A percentile compares a stretch with the other conserved stretches of the same genome.
Evolutionary conservation across 2,329 filamentous ascomycete genomes (phyloP).

Genomic region (Reticulascus tulasneorum): DNA sequence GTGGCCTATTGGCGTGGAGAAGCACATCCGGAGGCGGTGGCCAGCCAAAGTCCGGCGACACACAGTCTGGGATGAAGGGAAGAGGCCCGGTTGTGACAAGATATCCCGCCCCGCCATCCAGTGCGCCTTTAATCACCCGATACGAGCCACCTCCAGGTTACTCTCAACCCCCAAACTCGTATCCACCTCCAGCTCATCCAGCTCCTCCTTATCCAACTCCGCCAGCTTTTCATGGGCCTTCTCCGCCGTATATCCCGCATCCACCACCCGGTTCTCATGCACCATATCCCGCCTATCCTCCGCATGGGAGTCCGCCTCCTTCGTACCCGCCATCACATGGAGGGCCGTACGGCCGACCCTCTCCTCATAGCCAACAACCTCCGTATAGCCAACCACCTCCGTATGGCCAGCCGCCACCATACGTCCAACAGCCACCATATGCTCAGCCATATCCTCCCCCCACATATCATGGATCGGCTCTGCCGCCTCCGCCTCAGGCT

Average conservation of each 20-base stretch:
- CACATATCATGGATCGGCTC: not conserved
- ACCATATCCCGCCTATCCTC: constrained; percentile 21
- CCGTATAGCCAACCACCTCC: no score
- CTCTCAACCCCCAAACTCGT: constrained; percentile 6
- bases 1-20: constrained; percentile 8
- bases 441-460: no score
- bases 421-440: no score
- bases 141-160: constrained; percentile 12
- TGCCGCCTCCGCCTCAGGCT: not conserved
- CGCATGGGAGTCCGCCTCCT: constrained; percentile 13
- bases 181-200: constrained; percentile 3
- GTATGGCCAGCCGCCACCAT: no score
- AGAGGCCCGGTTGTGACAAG: constrained; percentile 11
- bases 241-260: constrained; percentile 24
- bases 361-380: constrained; percentile 6
- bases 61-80: constrained; percentile 6
- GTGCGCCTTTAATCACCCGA: constrained; percentile 12
- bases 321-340: constrained; percentile 9
- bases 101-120: constrained; percentile 9
- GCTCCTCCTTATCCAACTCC: constrained; percentile 3
- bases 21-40: constrained; percentile 6
- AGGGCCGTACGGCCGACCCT: not conserved
- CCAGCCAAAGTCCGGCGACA: constrained; percentile 4
- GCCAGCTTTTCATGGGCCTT: constrained; percentile 16
- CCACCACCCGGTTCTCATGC: constrained; percentile 18